Conservation (phyloP, 768 basidiomycete genomes). For the Pisolithus tinctorius region DNA sequence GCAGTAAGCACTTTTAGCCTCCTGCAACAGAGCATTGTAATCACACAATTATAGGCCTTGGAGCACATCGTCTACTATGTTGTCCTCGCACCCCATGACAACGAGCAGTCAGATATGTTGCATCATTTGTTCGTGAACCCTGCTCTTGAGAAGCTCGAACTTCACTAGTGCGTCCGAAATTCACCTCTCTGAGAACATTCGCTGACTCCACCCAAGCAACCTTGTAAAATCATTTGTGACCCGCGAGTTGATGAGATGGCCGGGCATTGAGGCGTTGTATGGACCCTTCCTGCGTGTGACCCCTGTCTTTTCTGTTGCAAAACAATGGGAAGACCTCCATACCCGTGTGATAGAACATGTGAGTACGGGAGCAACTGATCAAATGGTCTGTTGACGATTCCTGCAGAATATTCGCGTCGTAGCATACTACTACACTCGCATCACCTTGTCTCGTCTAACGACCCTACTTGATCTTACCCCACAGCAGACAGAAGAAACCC, state of each 20-base stretch:
- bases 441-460: slow-evolving; percentile 77
- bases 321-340: slow-evolving; percentile 93
- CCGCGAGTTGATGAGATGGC: slow-evolving; percentile 94
- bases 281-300: slow-evolving; percentile 78
- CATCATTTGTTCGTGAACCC: slow-evolving; percentile 80
- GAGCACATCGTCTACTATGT: slow-evolving; percentile 95
- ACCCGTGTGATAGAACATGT: slow-evolving; percentile 96
- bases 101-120: slow-evolving; percentile 96
- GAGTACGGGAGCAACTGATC: slow-evolving; percentile 24
- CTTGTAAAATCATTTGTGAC: slow-evolving; percentile 93
- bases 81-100: slow-evolving; percentile 88
- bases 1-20: slow-evolving; percentile 38
- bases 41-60: slow-evolving; percentile 52
- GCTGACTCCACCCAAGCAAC: slow-evolving; percentile 47
- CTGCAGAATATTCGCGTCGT: slow-evolving; percentile 91
- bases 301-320: slow-evolving; percentile 68
- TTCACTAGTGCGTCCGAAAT: slow-evolving; percentile 62
- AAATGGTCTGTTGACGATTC: slow-evolving; percentile 2
- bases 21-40: slow-evolving; percentile 1
- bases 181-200: not conserved
- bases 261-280: slow-evolving; percentile 83
- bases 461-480: slow-evolving; percentile 79
- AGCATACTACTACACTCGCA: slow-evolving; percentile 90
- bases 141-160: slow-evolving; percentile 69
- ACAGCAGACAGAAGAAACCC: slow-evolving; percentile 80